Evolutionary conservation across 169 alveolate species (phyloP).

Genomic region (Eimeria mitis): DNA sequence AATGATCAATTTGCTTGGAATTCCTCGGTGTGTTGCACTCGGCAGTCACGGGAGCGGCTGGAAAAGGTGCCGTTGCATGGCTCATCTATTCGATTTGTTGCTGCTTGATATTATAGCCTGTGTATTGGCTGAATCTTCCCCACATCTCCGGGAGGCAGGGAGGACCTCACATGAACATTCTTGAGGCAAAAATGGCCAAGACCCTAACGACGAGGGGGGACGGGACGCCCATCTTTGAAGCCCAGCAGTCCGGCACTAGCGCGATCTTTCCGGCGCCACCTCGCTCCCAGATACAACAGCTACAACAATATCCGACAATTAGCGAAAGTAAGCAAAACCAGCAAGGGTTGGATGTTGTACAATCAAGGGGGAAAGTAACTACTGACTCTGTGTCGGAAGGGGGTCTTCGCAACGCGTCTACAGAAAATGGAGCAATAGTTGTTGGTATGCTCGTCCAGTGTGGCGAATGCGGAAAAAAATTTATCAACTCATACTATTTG

Average conservation of each 20-base stretch:
- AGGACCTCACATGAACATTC: neutral
- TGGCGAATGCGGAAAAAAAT: conserved; percentile 81
- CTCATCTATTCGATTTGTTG: neutral
- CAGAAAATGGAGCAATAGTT: conserved; percentile 72
- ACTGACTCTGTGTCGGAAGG: conserved; percentile 14
- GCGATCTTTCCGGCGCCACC: neutral
- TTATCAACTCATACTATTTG: conserved; percentile 77
- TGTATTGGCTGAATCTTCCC: neutral
- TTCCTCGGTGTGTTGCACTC: conserved; percentile 7
- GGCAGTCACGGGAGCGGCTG: neutral
- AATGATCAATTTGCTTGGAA: neutral
- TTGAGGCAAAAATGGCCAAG: conserved; percentile 16
- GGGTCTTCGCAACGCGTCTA: conserved; percentile 13
- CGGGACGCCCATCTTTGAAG: conserved; percentile 59
- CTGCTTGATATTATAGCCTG: neutral
- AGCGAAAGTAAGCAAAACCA: neutral
- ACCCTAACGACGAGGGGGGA: neutral
- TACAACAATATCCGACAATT: neutral
- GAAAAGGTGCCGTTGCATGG: neutral
- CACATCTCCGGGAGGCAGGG: neutral
- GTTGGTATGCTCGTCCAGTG: conserved; percentile 82
- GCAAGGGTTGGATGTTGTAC: neutral
- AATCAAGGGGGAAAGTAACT: neutral
- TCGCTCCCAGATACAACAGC: conserved; percentile 3
- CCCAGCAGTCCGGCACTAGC: conserved; percentile 14